A percentile compares a stretch with the other conserved stretches of the same genome.
Evolutionary conservation across 345 rosid species (phyloP).

Genomic region (Noccaea bulbosa): DNA sequence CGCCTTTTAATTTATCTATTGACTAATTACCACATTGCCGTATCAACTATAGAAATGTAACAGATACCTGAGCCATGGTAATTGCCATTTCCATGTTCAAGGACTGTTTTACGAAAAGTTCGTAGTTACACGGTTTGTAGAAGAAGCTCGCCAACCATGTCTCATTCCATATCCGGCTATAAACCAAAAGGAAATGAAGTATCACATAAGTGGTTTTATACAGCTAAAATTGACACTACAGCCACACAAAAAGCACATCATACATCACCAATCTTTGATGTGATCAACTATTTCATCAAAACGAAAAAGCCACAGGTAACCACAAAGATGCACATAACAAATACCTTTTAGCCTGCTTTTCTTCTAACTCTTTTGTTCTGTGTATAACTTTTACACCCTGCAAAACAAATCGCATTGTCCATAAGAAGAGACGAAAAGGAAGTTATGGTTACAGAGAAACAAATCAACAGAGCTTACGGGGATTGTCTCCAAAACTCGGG

Average conservation of each 20-base stretch:
- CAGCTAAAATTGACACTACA: too few species aligned
- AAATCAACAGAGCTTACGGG: conserved; percentile 48
- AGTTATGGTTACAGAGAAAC: neutral
- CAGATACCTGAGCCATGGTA: conserved; percentile 88
- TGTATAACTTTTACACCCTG: conserved; percentile 85
- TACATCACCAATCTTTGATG: too few species aligned
- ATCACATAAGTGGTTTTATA: too few species aligned
- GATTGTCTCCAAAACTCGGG: conserved; percentile 75
- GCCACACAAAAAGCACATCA: too few species aligned
- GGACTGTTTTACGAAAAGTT: conserved; percentile 95
- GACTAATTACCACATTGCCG: neutral
- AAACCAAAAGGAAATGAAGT: conserved; percentile 23
- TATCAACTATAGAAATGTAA: conserved; percentile 24
- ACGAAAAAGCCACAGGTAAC: neutral
- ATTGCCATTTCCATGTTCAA: conserved; percentile 99
- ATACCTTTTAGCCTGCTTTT: conserved; percentile 84
- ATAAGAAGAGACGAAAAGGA: conserved; percentile 20
- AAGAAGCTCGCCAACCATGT: conserved; percentile 93
- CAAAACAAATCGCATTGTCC: conserved; percentile 23
- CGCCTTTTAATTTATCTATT: neutral
- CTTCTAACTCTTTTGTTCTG: conserved; percentile 87
- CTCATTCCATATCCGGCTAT: conserved; percentile 97
- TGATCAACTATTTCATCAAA: neutral
- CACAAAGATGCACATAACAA: conserved; percentile 20
- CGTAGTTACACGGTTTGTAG: conserved; percentile 93